These are phyloP conservation scores for Colletotrichum incanum DNA, from an alignment of 2,329 filamentous ascomycete genomes.

Conservation along the genomic window DNA sequence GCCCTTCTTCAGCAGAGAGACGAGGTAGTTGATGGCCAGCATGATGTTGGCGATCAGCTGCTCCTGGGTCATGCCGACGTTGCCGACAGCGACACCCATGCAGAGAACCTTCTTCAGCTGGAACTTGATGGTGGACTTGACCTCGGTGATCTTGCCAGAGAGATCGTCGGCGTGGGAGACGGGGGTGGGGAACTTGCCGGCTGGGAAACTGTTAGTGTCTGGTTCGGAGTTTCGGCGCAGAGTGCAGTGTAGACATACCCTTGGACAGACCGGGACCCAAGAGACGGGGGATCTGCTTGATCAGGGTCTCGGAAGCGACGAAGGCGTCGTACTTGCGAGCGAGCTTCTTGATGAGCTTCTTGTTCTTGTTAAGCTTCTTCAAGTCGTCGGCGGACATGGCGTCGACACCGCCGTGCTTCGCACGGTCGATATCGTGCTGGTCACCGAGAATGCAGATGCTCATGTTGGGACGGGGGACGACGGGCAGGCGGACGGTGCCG, in stretches of 20 bases:
- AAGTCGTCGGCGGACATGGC: conserved; percentile 98
- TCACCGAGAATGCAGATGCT: conserved; percentile 83
- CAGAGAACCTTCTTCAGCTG: conserved; percentile 99
- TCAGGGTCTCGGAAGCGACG: conserved; percentile 95
- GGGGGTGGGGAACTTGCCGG: conserved; percentile 99
- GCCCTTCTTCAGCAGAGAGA: conserved; percentile 99
- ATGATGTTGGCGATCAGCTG: conserved; percentile 99
- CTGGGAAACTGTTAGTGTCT: conserved; percentile 63
- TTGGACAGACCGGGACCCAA: conserved; percentile 98
- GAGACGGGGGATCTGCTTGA: conserved; percentile 99
- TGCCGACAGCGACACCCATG: conserved; percentile 99
- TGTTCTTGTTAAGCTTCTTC: conserved; percentile 99
- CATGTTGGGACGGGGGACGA: conserved; percentile 93
- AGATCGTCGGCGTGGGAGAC: conserved; percentile 98
- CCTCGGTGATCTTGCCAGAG: conserved; percentile 94
- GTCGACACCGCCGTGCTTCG: conserved; percentile 98
- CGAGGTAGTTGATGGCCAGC: conserved; percentile 99
- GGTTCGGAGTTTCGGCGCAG: background rate
- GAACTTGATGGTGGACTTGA: conserved; percentile 99
- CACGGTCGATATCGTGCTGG: conserved; percentile 99
- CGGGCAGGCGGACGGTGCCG: conserved; percentile 95
- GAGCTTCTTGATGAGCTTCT: conserved; percentile 99
- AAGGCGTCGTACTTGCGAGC: conserved; percentile 99
- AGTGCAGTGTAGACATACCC: conserved; percentile 71
- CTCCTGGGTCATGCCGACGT: conserved; percentile 97